phyloP scores from a whole-genome alignment of 352 stramenopile species.

The Phytopythium oedochilum region DNA sequence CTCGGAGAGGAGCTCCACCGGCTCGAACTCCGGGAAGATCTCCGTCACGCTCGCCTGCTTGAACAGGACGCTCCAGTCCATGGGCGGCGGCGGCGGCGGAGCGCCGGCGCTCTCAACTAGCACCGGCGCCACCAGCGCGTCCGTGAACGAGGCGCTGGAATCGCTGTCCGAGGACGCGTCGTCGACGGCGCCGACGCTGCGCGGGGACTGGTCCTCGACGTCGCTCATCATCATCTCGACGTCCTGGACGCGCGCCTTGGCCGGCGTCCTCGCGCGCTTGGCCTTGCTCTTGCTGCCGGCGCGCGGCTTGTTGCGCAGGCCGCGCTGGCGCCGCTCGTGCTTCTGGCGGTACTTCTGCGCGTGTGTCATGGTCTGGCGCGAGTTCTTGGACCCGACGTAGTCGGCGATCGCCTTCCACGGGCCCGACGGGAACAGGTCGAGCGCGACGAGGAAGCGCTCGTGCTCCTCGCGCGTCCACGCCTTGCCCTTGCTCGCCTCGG shows the following conservation, averaged over 20 bases:
- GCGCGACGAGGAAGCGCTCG: constrained; percentile 48
- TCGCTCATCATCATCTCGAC: background rate
- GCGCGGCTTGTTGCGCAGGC: constrained; percentile 40
- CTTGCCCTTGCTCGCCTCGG: constrained; percentile 52
- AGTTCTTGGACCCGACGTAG: constrained; percentile 58
- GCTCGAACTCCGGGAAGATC: constrained; percentile 46
- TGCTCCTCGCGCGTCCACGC: constrained; percentile 52
- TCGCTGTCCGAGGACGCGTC: background rate
- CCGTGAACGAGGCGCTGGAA: background rate
- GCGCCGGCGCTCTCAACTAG: background rate
- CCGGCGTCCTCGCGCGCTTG: constrained; percentile 3
- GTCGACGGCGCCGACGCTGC: background rate
- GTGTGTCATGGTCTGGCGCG: constrained; percentile 92
- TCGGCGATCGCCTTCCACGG: constrained; percentile 61
- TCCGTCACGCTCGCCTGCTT: constrained; percentile 28
- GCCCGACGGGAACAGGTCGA: constrained; percentile 49
- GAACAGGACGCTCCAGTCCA: constrained; percentile 13
- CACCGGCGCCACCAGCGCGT: background rate
- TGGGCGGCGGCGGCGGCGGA: no score
- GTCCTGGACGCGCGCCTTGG: constrained; percentile 10
- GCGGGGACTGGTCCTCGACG: constrained; percentile 16
- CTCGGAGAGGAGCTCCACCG: constrained; percentile 21
- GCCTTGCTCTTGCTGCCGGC: constrained; percentile 14
- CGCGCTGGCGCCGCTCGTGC: constrained; percentile 44
- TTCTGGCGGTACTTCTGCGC: constrained; percentile 92